A percentile compares a stretch with the other conserved stretches of the same genome.
Conservation (phyloP, 2,329 filamentous ascomycete species). For the Cercospora brassicicola region DNA sequence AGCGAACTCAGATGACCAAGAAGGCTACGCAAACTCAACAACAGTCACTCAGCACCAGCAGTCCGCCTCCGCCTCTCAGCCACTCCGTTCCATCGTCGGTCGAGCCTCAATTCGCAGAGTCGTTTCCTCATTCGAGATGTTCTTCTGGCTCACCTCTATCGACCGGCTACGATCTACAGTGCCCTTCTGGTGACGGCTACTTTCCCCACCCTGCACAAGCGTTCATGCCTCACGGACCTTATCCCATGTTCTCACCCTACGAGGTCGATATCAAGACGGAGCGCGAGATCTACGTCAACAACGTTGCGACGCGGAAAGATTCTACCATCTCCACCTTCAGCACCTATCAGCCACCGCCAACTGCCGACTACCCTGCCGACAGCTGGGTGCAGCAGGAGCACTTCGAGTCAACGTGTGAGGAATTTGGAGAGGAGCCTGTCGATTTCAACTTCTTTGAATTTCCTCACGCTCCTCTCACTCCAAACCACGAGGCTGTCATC, state of each 20-base stretch:
- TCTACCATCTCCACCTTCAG: constrained; percentile 90
- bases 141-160: constrained; percentile 78
- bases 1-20: constrained; percentile 90
- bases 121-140: constrained; percentile 69
- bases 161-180: constrained; percentile 64
- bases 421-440: constrained; percentile 55
- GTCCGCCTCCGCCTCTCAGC: constrained; percentile 70
- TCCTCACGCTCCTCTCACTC: constrained; percentile 64
- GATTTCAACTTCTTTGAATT: constrained; percentile 85
- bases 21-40: constrained; percentile 57
- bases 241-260: constrained; percentile 71
- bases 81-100: constrained; percentile 70
- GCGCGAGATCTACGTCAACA: constrained; percentile 88
- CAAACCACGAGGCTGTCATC: constrained; percentile 68
- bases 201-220: constrained; percentile 57
- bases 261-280: constrained; percentile 97
- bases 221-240: constrained; percentile 34
- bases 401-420: constrained; percentile 67
- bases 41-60: constrained; percentile 54
- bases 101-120: constrained; percentile 70
- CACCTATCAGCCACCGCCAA: constrained; percentile 79
- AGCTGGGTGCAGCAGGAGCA: constrained; percentile 73
- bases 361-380: constrained; percentile 63
- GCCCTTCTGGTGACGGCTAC: constrained; percentile 56
- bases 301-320: constrained; percentile 79